phyloP scores from a whole-genome alignment of 176 grass and related monocot genomes.

The Musa troglodytarum region DNA sequence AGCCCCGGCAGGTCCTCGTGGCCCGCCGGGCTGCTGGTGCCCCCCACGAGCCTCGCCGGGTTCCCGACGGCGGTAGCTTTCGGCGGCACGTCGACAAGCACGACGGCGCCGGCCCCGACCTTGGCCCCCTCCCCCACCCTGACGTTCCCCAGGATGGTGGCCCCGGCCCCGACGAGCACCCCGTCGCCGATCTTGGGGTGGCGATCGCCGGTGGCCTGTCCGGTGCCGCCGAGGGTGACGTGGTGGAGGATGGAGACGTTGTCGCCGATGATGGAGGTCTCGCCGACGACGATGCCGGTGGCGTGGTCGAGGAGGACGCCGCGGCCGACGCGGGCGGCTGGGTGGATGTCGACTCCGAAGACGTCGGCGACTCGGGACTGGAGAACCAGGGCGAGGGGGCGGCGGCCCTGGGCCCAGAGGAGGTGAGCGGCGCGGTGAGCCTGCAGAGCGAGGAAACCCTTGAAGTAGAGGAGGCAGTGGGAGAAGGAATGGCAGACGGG shows the following conservation, averaged over 20 bases:
- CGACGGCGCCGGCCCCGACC: constrained; percentile 63
- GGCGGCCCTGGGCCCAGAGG: constrained; percentile 46
- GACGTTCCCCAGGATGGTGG: constrained; percentile 68
- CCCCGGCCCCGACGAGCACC: constrained; percentile 73
- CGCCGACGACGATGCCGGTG: too few relatives aligned
- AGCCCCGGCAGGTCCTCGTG: constrained; percentile 19
- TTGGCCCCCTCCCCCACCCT: constrained; percentile 46
- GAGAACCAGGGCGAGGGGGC: constrained; percentile 31
- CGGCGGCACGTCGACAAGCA: constrained; percentile 42
- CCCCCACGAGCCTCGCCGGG: constrained; percentile 43
- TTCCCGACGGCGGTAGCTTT: constrained; percentile 71
- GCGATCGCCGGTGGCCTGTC: constrained; percentile 63
- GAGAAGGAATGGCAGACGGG: constrained; percentile 61
- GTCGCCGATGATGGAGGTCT: constrained; percentile 21
- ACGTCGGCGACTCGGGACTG: too few relatives aligned
- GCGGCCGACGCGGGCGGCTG: too few relatives aligned
- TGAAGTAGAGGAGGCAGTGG: constrained; percentile 91
- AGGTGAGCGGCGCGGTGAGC: constrained; percentile 63
- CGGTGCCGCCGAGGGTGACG: constrained; percentile 62
- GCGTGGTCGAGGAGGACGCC: too few relatives aligned
- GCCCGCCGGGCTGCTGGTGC: constrained; percentile 25
- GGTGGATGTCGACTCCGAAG: too few relatives aligned
- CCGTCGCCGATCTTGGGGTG: constrained; percentile 77
- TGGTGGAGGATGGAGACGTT: constrained; percentile 68
- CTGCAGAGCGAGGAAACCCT: constrained; percentile 79